These are phyloP conservation scores for Penicillium decumbens DNA, from an alignment of 2,329 filamentous ascomycete species.

Conservation along the genomic window DNA sequence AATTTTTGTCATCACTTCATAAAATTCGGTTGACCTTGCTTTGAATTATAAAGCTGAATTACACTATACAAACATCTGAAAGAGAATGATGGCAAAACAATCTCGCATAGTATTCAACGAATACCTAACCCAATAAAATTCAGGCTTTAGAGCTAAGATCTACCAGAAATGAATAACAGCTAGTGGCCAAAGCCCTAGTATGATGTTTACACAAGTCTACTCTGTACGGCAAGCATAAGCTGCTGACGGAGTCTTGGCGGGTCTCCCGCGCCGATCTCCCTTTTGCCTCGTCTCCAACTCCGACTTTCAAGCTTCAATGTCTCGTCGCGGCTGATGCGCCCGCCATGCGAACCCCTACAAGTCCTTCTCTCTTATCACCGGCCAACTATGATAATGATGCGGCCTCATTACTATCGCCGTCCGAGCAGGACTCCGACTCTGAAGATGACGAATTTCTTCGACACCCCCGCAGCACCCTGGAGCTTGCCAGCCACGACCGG, in stretches of 20 bases:
- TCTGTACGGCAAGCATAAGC: background rate
- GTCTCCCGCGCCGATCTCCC: background rate
- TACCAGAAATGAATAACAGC: too few relatives aligned
- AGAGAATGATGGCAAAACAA: too few relatives aligned
- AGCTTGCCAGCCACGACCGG: slow-evolving; percentile 65
- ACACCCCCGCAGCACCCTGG: slow-evolving; percentile 62
- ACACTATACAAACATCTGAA: too few relatives aligned
- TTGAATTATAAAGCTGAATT: too few relatives aligned
- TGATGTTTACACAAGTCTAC: background rate
- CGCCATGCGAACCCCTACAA: slow-evolving; percentile 22
- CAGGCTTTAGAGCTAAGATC: too few relatives aligned
- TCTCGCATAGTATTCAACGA: too few relatives aligned
- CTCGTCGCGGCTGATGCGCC: slow-evolving; percentile 17
- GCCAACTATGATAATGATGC: slow-evolving; percentile 65
- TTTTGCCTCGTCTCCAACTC: background rate
- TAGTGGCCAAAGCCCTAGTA: background rate
- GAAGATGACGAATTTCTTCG: slow-evolving; percentile 67
- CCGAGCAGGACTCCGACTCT: slow-evolving; percentile 69
- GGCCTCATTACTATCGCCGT: slow-evolving; percentile 57
- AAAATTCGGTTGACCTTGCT: too few relatives aligned
- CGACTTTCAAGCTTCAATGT: slow-evolving; percentile 17
- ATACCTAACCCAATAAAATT: too few relatives aligned
- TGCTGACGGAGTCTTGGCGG: background rate
- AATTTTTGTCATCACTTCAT: too few relatives aligned
- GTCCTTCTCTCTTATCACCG: slow-evolving; percentile 57